Percentiles rank a stretch among this genome's conserved stretches.
phyloP scores from a whole-genome alignment of 129 eudicot species.

The Arctium lappa region DNA sequence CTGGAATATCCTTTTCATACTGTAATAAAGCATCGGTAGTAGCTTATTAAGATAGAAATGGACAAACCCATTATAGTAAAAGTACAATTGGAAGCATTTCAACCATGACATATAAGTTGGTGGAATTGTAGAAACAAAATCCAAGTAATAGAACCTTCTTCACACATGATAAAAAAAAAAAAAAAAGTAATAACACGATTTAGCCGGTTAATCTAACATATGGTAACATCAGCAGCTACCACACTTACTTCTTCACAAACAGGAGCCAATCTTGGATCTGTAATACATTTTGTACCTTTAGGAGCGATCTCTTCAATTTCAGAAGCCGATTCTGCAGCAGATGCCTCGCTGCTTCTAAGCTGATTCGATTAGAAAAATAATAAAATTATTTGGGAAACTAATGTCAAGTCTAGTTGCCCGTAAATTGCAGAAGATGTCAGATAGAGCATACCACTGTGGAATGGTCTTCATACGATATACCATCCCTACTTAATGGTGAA shows the following conservation, averaged over 20 bases:
- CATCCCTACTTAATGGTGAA: constrained; percentile 31
- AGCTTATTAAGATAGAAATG: neutral
- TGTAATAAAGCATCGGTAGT: neutral
- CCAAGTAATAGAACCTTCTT: neutral
- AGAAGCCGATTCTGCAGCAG: constrained; percentile 49
- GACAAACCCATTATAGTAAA: constrained; percentile 10
- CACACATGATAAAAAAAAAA: neutral
- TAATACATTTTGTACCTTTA: constrained; percentile 34
- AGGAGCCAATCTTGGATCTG: constrained; percentile 49
- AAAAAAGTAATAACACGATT: neutral
- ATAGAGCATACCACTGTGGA: constrained; percentile 24
- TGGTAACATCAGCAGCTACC: neutral
- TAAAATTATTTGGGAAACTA: neutral
- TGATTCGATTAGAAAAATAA: constrained; percentile 9
- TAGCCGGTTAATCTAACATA: neutral
- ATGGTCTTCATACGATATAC: constrained; percentile 22
- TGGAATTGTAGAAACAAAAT: neutral
- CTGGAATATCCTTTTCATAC: constrained; percentile 29
- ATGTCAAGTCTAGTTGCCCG: neutral
- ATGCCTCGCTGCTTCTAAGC: constrained; percentile 41
- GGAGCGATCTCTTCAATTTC: constrained; percentile 52
- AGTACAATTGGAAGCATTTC: neutral
- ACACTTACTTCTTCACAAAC: constrained; percentile 50
- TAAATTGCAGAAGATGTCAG: neutral
- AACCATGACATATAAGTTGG: neutral